A percentile compares a stretch with the other conserved stretches of the same genome.
phyloP scores from a whole-genome alignment of 805 yeast species.

The Lipomyces mesembrius region DNA sequence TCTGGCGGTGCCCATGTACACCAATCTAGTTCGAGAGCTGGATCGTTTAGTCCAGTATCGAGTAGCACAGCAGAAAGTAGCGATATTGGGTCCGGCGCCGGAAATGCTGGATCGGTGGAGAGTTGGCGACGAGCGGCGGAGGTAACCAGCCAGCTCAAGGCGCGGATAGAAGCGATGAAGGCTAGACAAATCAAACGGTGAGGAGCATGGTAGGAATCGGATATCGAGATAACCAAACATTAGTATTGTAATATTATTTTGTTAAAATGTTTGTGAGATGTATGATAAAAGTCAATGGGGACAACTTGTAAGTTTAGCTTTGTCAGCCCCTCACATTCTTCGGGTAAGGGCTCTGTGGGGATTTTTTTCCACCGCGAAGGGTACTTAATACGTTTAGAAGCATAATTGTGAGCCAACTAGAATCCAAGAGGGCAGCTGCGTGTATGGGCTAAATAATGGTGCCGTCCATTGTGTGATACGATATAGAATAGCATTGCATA shows the following conservation, averaged over 20 bases:
- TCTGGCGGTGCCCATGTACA: conserved; percentile 2
- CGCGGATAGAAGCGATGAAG: conserved; percentile 87
- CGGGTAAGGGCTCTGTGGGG: not conserved
- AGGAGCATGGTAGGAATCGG: not conserved
- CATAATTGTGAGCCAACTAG: too few species aligned
- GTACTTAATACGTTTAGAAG: not conserved
- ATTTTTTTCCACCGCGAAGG: not conserved
- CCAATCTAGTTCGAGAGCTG: not conserved
- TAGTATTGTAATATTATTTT: not conserved
- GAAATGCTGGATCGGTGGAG: conserved; percentile 42
- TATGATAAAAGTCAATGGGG: too few species aligned
- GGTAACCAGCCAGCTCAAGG: conserved; percentile 82
- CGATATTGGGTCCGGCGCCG: conserved; percentile 6
- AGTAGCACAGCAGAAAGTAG: conserved; percentile 10
- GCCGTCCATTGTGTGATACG: too few species aligned
- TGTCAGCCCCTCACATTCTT: not conserved
- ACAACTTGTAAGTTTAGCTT: not conserved
- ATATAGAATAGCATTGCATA: too few species aligned
- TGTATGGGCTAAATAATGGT: too few species aligned
- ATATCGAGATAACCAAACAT: not conserved
- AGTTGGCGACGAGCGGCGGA: conserved; percentile 91
- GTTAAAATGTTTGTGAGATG: not conserved
- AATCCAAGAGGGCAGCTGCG: too few species aligned
- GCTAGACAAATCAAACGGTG: conserved; percentile 27
- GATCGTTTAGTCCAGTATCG: conserved; percentile 12